Base-by-base conservation (phyloP, 208 protist genomes). In the Vickermania ingenoplastis region DNA sequence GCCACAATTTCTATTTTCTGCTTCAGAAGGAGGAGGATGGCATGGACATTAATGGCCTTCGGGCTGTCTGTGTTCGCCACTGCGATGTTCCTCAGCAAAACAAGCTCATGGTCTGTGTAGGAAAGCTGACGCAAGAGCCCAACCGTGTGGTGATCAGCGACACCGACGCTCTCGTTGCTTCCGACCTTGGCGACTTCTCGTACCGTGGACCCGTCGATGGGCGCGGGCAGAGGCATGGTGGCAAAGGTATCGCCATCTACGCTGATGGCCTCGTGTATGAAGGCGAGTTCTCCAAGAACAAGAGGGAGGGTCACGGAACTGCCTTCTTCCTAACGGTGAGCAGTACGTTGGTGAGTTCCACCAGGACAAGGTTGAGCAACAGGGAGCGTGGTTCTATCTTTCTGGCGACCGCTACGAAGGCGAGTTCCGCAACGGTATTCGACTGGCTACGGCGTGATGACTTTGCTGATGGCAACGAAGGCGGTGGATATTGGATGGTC, bases 401-500 rank as follows among this genome's bases (percentile, higher is more conserved):
- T 23, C 7, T 14, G 59, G 59, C 5, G 60, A 36, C 36, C 29
- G 36, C 7, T 67, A 67, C 31, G 45, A 27, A n/a, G 63, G 63
- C 7, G 57, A n/a, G 23, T 57, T 67, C 55, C 30, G 45, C 11
- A 26, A 66, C 55, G 59, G 59, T 5, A 59, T 53, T 11, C 55
- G 63, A 23, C 63, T 24, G 63, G 63, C 14, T 25, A 49, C 4
- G 63, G 59, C 14, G 60, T 57, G 5, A 21, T 66, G 13, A 54
- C 50, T 54, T 25, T 26, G 50, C 50, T 25, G 24, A 54, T 25
- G 50, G 51, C 5, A 7, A 63, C 0, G 30, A 61, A n/a, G 71
- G 66, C 36, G 62, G 71, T 30, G 67, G 67, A 13, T 3, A 72
- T 5, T 72, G 57, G 24, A 41, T 24, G 63, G 63, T 1, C 29